Conservation (phyloP, 2,329 filamentous ascomycete genomes). For the Aspergillus novofumigatus region DNA sequence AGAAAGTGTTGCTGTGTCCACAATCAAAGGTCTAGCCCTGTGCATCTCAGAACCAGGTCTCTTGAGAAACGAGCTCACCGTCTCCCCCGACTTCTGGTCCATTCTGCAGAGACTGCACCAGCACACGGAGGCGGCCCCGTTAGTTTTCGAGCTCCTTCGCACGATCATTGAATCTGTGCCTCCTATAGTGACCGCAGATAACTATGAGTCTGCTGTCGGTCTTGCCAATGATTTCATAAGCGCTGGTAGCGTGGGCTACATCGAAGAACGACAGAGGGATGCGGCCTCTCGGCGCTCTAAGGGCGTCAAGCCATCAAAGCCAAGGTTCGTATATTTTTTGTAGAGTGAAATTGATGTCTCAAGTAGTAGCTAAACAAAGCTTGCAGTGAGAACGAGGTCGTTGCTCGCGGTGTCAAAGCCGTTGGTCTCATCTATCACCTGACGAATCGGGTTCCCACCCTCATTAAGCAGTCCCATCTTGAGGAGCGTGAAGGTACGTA, state of each 20-base stretch:
- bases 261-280: conserved; percentile 66
- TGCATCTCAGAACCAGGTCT: conserved; percentile 76
- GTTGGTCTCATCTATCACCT: conserved; percentile 77
- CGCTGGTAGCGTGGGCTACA: conserved; percentile 68
- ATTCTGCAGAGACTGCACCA: conserved; percentile 73
- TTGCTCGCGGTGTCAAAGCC: conserved; percentile 74
- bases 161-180: conserved; percentile 67
- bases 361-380: conserved; percentile 12
- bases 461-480: conserved; percentile 90
- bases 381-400: conserved; percentile 63
- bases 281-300: conserved; percentile 49
- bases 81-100: conserved; percentile 95
- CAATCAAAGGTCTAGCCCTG: conserved; percentile 72
- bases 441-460: conserved; percentile 72
- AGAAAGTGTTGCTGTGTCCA: conserved; percentile 68
- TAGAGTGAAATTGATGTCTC: conserved; percentile 1
- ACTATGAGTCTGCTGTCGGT: conserved; percentile 82
- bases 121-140: conserved; percentile 64
- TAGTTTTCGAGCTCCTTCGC: conserved; percentile 85
- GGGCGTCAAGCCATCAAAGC: conserved; percentile 48
- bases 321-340: conserved; percentile 47
- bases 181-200: conserved; percentile 85
- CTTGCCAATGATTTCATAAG: conserved; percentile 88
- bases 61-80: conserved; percentile 86
- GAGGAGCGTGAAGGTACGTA: conserved; percentile 72